Evolutionary conservation across 371 early-diverging fungal species (phyloP), one percentile per base, ranked within the genome.

Genomic region (Mortierella sp.): DNA sequence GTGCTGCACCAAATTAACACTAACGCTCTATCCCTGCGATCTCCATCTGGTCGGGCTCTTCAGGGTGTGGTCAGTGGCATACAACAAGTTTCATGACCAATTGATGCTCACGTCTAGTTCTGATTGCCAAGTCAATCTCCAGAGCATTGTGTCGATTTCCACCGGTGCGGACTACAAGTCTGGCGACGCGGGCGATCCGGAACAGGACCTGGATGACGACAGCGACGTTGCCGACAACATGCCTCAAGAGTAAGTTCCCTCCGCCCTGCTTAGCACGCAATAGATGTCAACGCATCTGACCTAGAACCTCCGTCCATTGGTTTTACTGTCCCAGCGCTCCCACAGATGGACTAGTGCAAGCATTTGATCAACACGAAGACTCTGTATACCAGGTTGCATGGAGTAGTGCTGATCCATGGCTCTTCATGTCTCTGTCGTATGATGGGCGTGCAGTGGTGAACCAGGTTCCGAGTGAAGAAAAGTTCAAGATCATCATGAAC

Each of bases 351-450:
- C 80, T 95, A 37, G 85, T 96, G 14, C 82, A 84, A 21, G 89
- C 92, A 9, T 95, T 86, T 65, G 94, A 95, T 53, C 94, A 95
- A 63, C 96, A 96, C 70, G 97, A 97, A 78, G 95, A 96, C 61
- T 92, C 92, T 57, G 96, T 96, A 1, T 96, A 97, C 67, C 79
- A 90, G 5, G 92, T 90, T 2, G 89, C 90, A 19, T 97, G 98
- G 98, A 94, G 95, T 46, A 80, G 81, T 1, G 90, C 90, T 1
- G 95, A 96, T 73, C 94, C 95, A 1, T 97, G 98, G 98, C 83
- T 95, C 22, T 96, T 96, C 83, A 91, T 94, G n/a, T 95, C 96
- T 0, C 71, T 96, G 31, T 96, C 96, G 27, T 93, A 93, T 70
- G 96, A 95, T 65, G 98, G 98, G 2, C 87, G 95, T 16, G 84